phyloP scores from a whole-genome alignment of 768 basidiomycete species.

The Leucosporidium scottii region DNA sequence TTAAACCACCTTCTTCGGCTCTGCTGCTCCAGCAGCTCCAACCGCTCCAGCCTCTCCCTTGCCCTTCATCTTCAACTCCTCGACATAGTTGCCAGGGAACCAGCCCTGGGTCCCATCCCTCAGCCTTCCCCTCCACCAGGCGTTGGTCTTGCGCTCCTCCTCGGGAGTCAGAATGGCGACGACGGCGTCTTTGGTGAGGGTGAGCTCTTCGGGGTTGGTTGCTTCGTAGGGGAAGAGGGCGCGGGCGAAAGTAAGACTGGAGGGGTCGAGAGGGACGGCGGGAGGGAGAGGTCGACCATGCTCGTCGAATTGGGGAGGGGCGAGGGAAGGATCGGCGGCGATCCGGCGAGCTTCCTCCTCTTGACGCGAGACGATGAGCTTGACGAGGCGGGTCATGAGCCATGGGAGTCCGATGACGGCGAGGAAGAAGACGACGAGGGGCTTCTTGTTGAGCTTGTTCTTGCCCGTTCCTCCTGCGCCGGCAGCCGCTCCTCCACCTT shows the following conservation, averaged over 20 bases:
- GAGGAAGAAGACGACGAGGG: slow-evolving; percentile 84
- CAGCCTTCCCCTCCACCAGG: slow-evolving; percentile 94
- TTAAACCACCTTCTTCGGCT: background rate
- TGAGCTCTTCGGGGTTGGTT: slow-evolving; percentile 67
- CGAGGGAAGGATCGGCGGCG: slow-evolving; percentile 34
- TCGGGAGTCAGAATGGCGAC: slow-evolving; percentile 76
- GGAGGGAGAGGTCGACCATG: slow-evolving; percentile 32
- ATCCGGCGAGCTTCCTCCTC: slow-evolving; percentile 45
- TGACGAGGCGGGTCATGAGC: slow-evolving; percentile 83
- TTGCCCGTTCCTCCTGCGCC: slow-evolving; percentile 54
- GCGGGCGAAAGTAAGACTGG: slow-evolving; percentile 72
- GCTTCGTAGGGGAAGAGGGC: slow-evolving; percentile 64
- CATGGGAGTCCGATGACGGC: slow-evolving; percentile 89
- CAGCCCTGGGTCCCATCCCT: slow-evolving; percentile 86
- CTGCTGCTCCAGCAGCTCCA: background rate
- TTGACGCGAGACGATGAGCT: slow-evolving; percentile 48
- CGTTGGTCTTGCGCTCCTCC: slow-evolving; percentile 62
- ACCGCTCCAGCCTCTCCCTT: background rate
- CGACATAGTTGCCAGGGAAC: slow-evolving; percentile 88
- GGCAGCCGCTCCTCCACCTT: slow-evolving; percentile 43
- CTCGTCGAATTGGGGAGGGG: slow-evolving; percentile 46
- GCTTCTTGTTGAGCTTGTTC: slow-evolving; percentile 74
- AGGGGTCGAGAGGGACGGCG: slow-evolving; percentile 53
- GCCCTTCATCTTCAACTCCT: slow-evolving; percentile 31
- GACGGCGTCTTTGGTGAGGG: slow-evolving; percentile 79